Evolutionary conservation across 208 protist species (phyloP), one percentile per base, ranked within the genome.

Genomic region (Acanthamoeba castellanii): DNA sequence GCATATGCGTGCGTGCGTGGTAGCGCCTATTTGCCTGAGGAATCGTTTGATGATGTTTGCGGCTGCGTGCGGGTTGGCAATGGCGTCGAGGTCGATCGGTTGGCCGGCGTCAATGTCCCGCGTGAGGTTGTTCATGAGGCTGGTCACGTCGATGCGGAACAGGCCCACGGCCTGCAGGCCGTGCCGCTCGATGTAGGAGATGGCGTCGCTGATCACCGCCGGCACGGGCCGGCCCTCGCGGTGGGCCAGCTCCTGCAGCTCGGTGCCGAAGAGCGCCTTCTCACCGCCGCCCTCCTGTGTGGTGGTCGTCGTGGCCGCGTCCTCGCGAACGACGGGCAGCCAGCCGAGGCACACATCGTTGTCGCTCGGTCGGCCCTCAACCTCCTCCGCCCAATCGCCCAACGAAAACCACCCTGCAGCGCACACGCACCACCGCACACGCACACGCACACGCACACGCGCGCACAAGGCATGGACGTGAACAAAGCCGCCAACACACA

Each of bases 41-140:
- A 78, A 78, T 78, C 70, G 70, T n/a, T 78, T 78, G 70, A 78
- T 78, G n/a, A 78, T 47, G 11, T 45, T 45, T 8, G 70, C 34
- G 18, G 70, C 70, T 30, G 70, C 70, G 34, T 78, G 70, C 11
- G 70, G 70, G 34, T 78, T 78, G 25, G 70, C 70, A 9, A 78
- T n/a, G 34, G n/a, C 30, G 13, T 78, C 70, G 32, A 78, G n/a
- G 34, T 78, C 34, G 70, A 78, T 27, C 25, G 70, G 70, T 27
- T 27, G 3, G 11, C 70, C 70, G 6, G 70, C 70, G 18, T 78
- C 70, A 42, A 78, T 78, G 13, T 78, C 70, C 4, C 70, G 70
- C 9, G 70, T 11, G n/a, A 78, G 34, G 70, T 45, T 78, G 70
- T 78, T 78, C 20, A 45, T 4, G 70, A 78, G 70, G n/a, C 16